Conservation (phyloP, 2,329 filamentous ascomycete species). For the Fonsecaea monophora region DNA sequence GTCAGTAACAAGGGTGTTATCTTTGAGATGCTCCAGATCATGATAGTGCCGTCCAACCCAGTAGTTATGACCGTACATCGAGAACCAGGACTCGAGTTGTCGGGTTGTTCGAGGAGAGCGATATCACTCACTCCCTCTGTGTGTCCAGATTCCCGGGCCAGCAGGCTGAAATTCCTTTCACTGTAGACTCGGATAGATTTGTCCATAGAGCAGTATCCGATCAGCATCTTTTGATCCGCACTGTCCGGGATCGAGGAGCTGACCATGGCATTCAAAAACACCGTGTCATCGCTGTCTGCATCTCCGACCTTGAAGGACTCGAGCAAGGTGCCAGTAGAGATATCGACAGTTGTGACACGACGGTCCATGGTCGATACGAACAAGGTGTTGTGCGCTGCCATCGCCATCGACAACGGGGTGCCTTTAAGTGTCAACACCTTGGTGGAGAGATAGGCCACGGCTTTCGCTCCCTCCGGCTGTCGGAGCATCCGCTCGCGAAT, state of each 20-base stretch:
- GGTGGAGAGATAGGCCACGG: conserved; percentile 76
- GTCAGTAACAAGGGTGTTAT: conserved; percentile 45
- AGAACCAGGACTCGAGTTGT: conserved; percentile 58
- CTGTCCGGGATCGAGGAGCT: conserved; percentile 57
- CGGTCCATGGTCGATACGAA: conserved; percentile 68
- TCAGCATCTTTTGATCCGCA: conserved; percentile 64
- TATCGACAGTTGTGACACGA: conserved; percentile 64
- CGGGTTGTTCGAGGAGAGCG: conserved; percentile 65
- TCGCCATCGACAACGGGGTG: conserved; percentile 82
- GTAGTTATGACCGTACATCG: conserved; percentile 69
- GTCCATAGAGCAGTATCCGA: conserved; percentile 91
- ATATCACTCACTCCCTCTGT: conserved; percentile 92
- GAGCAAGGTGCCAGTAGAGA: conserved; percentile 72
- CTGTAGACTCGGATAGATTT: conserved; percentile 95
- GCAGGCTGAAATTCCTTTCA: conserved; percentile 73
- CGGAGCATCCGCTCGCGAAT: conserved; percentile 78
- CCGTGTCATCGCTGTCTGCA: conserved; percentile 78
- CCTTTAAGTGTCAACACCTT: conserved; percentile 82
- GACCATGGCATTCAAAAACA: conserved; percentile 79
- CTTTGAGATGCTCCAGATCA: conserved; percentile 70
- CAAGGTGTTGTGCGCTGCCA: conserved; percentile 67
- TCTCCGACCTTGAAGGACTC: conserved; percentile 84
- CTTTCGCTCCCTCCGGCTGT: conserved; percentile 56
- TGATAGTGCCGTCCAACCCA: conserved; percentile 80
- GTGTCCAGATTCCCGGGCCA: conserved; percentile 92